These are phyloP conservation scores for Petunia hybrid DNA, from an alignment of 305 asterid species.

Conservation along the genomic window DNA sequence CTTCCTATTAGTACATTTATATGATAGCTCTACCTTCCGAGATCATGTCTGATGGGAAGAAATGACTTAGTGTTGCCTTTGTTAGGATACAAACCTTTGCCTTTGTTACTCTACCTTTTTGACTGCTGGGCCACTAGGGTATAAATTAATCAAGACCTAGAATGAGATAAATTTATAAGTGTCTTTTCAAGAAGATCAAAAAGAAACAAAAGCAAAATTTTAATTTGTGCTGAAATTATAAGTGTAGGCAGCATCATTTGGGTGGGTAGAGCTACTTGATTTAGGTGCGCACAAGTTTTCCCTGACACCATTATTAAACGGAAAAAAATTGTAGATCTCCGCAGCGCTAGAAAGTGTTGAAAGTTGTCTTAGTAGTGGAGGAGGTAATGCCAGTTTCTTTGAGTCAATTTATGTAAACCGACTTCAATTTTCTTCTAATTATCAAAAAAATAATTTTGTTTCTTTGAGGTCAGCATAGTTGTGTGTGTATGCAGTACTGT, in stretches of 20 bases:
- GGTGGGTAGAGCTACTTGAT: conserved; percentile 11
- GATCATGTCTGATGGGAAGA: too few species aligned
- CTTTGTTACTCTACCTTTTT: too few species aligned
- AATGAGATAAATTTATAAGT: neutral
- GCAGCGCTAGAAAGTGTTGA: neutral
- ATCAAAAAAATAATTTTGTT: neutral
- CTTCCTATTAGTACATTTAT: too few species aligned
- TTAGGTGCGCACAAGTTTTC: too few species aligned
- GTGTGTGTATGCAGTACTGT: neutral
- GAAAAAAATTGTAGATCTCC: neutral
- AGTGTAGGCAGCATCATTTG: neutral
- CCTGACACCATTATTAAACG: too few species aligned
- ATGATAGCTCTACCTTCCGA: too few species aligned
- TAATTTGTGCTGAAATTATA: neutral
- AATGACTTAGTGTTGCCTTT: too few species aligned
- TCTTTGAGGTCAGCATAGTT: neutral
- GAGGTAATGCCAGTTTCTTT: neutral
- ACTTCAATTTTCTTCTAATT: neutral
- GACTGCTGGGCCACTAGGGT: too few species aligned
- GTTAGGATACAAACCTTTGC: too few species aligned
- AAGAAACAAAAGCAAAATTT: neutral
- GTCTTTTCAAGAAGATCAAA: neutral
- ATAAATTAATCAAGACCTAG: neutral
- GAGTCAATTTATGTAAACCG: neutral
- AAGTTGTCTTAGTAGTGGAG: too few species aligned